Percentiles rank a stretch among this genome's conserved stretches.
phyloP scores from a whole-genome alignment of 2,329 filamentous ascomycete genomes.

The Ophiocordyceps camponoti-saundersi region DNA sequence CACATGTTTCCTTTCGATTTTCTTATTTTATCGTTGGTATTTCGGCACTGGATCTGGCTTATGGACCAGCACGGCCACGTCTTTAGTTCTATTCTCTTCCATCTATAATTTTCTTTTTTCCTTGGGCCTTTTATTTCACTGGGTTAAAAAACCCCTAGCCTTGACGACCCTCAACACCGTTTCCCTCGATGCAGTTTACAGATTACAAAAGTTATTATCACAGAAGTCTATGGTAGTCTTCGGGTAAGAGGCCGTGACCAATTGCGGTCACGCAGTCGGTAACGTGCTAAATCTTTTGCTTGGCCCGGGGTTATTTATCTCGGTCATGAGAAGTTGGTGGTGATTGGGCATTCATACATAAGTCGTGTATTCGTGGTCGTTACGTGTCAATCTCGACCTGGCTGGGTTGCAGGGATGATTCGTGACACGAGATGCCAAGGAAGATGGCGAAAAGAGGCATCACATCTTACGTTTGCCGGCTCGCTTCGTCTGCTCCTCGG shows the following conservation, averaged over 20 bases:
- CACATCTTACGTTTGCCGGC: constrained; percentile 37
- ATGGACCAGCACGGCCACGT: constrained; percentile 6
- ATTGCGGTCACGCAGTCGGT: too few species aligned
- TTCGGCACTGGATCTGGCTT: neutral
- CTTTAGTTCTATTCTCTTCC: neutral
- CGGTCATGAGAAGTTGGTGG: too few species aligned
- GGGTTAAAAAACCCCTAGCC: neutral
- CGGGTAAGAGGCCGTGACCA: too few species aligned
- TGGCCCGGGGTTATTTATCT: too few species aligned
- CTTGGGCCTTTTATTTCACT: neutral
- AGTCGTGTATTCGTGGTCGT: too few species aligned
- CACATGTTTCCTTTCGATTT: neutral
- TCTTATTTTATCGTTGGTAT: neutral
- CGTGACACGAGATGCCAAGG: neutral
- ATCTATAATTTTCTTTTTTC: neutral
- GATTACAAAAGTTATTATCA: too few species aligned
- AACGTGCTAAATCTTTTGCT: too few species aligned
- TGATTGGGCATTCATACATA: too few species aligned
- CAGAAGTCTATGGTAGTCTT: too few species aligned
- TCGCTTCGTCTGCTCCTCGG: constrained; percentile 32
- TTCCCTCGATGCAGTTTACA: too few species aligned
- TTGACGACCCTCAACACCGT: too few species aligned
- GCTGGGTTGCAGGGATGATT: neutral
- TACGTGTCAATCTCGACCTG: too few species aligned
- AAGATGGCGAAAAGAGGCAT: neutral